Conservation (phyloP, 805 yeast genomes). For the Pichia cabralensis region DNA sequence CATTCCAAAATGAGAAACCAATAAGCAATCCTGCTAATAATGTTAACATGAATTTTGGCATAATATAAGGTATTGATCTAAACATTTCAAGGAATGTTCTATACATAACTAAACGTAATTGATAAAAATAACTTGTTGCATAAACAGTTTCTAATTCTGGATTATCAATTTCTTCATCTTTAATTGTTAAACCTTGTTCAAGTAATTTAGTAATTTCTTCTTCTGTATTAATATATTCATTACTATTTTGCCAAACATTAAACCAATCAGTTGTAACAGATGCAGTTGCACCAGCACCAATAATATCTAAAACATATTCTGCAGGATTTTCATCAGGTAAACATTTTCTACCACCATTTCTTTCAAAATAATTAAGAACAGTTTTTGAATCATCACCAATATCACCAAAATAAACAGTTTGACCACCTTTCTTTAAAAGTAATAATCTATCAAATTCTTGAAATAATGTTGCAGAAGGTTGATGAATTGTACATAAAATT, state of each 20-base stretch:
- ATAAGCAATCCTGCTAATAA: slow-evolving; percentile 34
- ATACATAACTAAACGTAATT: slow-evolving; percentile 25
- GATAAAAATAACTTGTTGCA: slow-evolving; percentile 38
- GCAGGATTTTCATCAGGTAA: slow-evolving; percentile 57
- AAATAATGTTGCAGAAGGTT: slow-evolving; percentile 38
- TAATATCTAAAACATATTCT: slow-evolving; percentile 61
- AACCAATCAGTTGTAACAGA: slow-evolving; percentile 48
- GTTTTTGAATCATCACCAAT: slow-evolving; percentile 35
- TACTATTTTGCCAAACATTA: slow-evolving; percentile 43
- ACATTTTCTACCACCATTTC: slow-evolving; percentile 57
- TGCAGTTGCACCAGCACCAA: slow-evolving; percentile 79
- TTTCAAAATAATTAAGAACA: slow-evolving; percentile 37
- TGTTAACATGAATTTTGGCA: slow-evolving; percentile 34
- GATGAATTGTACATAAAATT: slow-evolving; percentile 49
- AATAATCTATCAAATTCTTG: slow-evolving; percentile 32
- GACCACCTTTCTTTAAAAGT: slow-evolving; percentile 41
- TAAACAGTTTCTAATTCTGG: slow-evolving; percentile 17
- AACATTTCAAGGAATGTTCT: slow-evolving; percentile 35
- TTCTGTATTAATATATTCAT: slow-evolving; percentile 20
- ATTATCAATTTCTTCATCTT: slow-evolving; percentile 9
- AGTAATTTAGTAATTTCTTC: slow-evolving; percentile 23
- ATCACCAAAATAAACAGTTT: slow-evolving; percentile 45
- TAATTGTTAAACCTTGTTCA: slow-evolving; percentile 7
- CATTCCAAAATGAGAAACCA: slow-evolving; percentile 55
- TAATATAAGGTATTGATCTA: slow-evolving; percentile 39